Evolutionary conservation across 371 early-diverging fungal species (phyloP).

Genomic region (Mortierella sp.): DNA sequence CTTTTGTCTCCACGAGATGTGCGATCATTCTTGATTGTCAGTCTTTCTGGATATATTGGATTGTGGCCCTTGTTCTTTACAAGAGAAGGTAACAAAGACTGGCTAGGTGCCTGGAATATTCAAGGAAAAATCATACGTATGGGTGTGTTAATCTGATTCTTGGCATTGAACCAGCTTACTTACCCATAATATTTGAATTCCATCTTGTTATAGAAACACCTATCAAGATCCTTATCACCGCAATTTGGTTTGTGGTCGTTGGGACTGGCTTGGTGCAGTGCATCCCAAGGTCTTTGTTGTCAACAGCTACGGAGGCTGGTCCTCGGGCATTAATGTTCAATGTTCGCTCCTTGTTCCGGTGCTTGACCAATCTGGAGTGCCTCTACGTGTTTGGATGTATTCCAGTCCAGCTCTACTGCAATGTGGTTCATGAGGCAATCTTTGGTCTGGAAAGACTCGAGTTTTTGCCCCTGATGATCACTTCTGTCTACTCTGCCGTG

Average conservation of each 20-base stretch:
- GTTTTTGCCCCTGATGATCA: constrained; percentile 87
- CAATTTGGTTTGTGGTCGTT: constrained; percentile 67
- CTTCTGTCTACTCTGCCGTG: constrained; percentile 80
- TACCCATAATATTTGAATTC: not conserved
- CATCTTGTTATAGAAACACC: constrained; percentile 67
- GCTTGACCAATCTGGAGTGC: constrained; percentile 60
- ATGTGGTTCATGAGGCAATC: constrained; percentile 59
- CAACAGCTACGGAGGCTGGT: constrained; percentile 11
- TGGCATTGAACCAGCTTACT: not conserved
- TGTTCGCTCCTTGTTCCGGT: constrained; percentile 36
- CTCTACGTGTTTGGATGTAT: constrained; percentile 75
- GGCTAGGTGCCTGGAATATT: too few relatives aligned
- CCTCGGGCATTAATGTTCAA: constrained; percentile 6
- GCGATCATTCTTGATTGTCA: constrained; percentile 72
- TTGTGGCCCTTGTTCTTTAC: constrained; percentile 91
- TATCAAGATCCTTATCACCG: constrained; percentile 64
- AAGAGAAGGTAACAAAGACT: constrained; percentile 63
- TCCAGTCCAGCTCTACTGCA: constrained; percentile 69
- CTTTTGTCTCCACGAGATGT: constrained; percentile 55
- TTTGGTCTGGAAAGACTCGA: constrained; percentile 66
- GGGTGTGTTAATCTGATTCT: too few relatives aligned
- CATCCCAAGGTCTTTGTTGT: constrained; percentile 53
- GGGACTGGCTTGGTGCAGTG: constrained; percentile 60
- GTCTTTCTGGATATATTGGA: constrained; percentile 78
- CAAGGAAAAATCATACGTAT: too few relatives aligned